Evolutionary conservation across 345 rosid genomes (phyloP).

Genomic region (Rubroshorea leprosula): DNA sequence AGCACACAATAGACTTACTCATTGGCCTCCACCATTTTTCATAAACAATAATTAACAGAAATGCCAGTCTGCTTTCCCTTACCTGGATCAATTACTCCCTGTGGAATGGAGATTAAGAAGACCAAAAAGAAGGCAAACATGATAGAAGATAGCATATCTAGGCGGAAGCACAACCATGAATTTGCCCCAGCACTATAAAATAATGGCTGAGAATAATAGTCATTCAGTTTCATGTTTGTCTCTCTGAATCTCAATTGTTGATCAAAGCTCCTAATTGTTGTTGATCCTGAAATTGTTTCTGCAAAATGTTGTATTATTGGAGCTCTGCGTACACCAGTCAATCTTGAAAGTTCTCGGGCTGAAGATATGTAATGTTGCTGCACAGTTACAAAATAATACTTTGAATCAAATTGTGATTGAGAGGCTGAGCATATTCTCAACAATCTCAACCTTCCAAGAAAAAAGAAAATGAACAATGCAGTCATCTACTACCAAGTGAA

Average conservation of each 20-base stretch:
- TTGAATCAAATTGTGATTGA: too few relatives aligned
- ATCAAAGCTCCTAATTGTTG: conserved; percentile 77
- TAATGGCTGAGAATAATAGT: conserved; percentile 61
- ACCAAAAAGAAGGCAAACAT: conserved; percentile 60
- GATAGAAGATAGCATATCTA: conserved; percentile 60
- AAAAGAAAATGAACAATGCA: too few relatives aligned
- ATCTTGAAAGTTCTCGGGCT: conserved; percentile 68
- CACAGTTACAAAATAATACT: too few relatives aligned
- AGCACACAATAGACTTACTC: not conserved
- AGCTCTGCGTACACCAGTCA: conserved; percentile 75
- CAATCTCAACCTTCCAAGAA: conserved; percentile 44
- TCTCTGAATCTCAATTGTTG: conserved; percentile 54
- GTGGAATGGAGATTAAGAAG: conserved; percentile 57
- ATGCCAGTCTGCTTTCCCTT: conserved; percentile 6
- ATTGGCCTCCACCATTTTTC: not conserved
- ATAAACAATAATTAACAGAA: not conserved
- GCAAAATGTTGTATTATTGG: conserved; percentile 80
- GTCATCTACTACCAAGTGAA: too few relatives aligned
- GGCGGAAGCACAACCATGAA: conserved; percentile 84
- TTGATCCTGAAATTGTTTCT: conserved; percentile 71
- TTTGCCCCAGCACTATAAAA: conserved; percentile 60
- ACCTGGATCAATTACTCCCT: conserved; percentile 69
- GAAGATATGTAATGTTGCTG: conserved; percentile 66
- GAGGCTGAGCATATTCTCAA: too few relatives aligned
- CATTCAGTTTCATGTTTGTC: conserved; percentile 50